These are phyloP conservation scores for Scheffersomyces parashehatae DNA, from an alignment of 1,139 yeast species.

Conservation along the genomic window DNA sequence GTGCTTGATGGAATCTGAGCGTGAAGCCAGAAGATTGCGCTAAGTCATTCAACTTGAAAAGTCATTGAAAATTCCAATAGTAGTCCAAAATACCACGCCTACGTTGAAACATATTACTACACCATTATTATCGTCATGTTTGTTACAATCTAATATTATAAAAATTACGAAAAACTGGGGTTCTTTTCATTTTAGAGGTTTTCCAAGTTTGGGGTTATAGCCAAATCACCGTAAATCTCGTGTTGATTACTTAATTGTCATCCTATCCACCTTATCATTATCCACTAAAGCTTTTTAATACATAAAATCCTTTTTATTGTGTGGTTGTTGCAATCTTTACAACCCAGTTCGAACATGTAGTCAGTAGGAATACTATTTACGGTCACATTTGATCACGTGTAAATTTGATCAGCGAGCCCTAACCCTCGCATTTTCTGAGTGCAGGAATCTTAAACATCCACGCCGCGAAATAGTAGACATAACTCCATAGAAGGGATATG, in stretches of 20 bases:
- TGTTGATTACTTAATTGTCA: slow-evolving; percentile 1
- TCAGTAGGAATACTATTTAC: background rate
- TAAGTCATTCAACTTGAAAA: slow-evolving; percentile 19
- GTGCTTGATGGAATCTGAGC: slow-evolving; percentile 99
- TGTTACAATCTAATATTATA: background rate
- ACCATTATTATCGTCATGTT: background rate
- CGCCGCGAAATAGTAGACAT: too few species aligned
- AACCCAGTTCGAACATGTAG: background rate
- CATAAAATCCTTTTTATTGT: slow-evolving; percentile 6
- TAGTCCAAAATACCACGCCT: too few species aligned
- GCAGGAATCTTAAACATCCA: too few species aligned
- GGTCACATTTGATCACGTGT: slow-evolving; percentile 8
- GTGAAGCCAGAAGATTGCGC: slow-evolving; percentile 90
- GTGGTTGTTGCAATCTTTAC: background rate
- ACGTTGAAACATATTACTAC: background rate
- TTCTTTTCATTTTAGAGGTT: background rate
- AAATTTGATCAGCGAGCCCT: slow-evolving; percentile 8
- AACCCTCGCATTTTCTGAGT: slow-evolving; percentile 11
- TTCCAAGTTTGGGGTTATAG: too few species aligned
- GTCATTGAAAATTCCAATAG: background rate
- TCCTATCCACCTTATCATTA: slow-evolving; percentile 1
- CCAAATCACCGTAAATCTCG: too few species aligned
- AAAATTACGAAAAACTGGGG: background rate
- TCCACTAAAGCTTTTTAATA: slow-evolving; percentile 10
- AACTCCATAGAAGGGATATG: too few species aligned